phyloP scores from a whole-genome alignment of 1,284 basidiomycete genomes.

The Heterobasidion occidentale region DNA sequence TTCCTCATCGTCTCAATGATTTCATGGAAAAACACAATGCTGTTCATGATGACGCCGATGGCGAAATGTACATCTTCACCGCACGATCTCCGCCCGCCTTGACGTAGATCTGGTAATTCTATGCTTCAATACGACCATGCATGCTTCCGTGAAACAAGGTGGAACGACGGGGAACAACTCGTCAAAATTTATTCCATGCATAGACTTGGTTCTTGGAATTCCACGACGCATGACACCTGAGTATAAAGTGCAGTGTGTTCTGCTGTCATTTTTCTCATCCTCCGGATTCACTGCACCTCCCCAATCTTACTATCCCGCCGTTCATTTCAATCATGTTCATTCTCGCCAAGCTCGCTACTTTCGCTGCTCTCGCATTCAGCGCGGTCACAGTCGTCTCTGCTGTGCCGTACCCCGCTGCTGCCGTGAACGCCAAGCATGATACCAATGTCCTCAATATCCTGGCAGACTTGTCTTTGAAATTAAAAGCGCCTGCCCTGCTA shows the following conservation, averaged over 20 bases:
- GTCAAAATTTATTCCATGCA: neutral
- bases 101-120: no score
- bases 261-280: neutral
- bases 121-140: neutral
- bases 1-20: no score
- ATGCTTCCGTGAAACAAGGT: neutral
- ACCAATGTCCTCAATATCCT: neutral
- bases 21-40: no score
- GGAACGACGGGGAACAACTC: neutral
- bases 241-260: neutral
- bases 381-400: slow-evolving; percentile 1
- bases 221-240: neutral
- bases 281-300: neutral
- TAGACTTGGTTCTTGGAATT: neutral
- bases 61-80: no score
- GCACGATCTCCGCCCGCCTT: no score
- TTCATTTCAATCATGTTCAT: neutral
- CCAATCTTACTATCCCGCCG: neutral
- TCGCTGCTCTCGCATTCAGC: slow-evolving; percentile 1
- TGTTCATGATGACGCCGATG: no score
- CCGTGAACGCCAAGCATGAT: neutral
- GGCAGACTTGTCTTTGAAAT: neutral
- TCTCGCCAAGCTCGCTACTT: slow-evolving; percentile 1
- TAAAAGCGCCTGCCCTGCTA: neutral
- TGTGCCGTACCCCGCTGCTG: neutral